Evolutionary conservation across 2,329 filamentous ascomycete genomes (phyloP).

Genomic region (Chaetoscypha palmicola): DNA sequence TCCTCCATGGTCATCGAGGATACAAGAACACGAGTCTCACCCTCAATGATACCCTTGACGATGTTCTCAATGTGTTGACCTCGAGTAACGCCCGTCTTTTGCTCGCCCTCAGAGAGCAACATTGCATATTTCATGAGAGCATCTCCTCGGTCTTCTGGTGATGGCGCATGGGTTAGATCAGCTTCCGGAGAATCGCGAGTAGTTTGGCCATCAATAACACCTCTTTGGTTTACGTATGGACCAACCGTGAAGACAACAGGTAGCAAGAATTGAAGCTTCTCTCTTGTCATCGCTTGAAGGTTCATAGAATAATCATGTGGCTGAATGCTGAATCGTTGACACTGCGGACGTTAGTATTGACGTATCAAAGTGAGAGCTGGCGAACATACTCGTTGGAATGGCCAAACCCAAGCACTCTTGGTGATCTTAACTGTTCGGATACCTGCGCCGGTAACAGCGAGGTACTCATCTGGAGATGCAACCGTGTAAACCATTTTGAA

Average conservation of each 20-base stretch:
- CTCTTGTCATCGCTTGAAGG: conserved; percentile 80
- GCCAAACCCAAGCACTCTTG: conserved; percentile 68
- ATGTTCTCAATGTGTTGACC: conserved; percentile 69
- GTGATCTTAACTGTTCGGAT: conserved; percentile 68
- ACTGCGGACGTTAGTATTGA: conserved; percentile 18
- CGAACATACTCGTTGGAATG: conserved; percentile 54
- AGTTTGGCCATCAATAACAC: conserved; percentile 28
- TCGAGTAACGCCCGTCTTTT: conserved; percentile 32
- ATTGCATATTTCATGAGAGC: conserved; percentile 77
- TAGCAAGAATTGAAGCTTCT: conserved; percentile 76
- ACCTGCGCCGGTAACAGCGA: conserved; percentile 76
- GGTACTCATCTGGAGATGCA: conserved; percentile 73
- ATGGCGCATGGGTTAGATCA: conserved; percentile 25
- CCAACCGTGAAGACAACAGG: conserved; percentile 84
- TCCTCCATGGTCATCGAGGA: conserved; percentile 61
- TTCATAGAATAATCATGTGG: conserved; percentile 79
- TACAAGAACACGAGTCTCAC: conserved; percentile 76
- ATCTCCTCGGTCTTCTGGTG: conserved; percentile 43
- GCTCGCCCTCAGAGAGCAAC: conserved; percentile 60
- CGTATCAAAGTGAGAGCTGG: too few species aligned
- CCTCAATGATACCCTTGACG: conserved; percentile 84
- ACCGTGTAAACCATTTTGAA: conserved; percentile 56
- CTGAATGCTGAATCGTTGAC: conserved; percentile 45
- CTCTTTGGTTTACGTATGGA: conserved; percentile 60
- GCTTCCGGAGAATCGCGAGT: conserved; percentile 16